Evolutionary conservation across 257 asterid genomes (phyloP), one percentile per base, ranked within the genome.

Genomic region (Misopates orontium): DNA sequence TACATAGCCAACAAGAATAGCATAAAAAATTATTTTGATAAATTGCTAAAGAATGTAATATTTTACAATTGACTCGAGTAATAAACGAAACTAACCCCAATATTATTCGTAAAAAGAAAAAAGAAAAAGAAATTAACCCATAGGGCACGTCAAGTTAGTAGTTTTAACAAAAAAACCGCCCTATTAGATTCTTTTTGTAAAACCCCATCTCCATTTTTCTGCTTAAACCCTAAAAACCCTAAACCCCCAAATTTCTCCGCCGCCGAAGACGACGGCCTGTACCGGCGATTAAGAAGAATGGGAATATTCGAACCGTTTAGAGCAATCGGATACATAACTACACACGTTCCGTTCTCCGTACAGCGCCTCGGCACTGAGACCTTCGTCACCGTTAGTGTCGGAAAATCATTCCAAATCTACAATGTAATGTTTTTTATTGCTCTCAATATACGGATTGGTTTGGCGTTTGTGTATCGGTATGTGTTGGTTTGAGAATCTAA

Each of bases 361-460:
- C 97, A 84, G 78, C 91, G 97, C 22, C 90, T 84, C 14, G 96
- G 95, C 41, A 85, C 97, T 5, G 98, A 92, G 72, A 87, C 98
- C 10, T 89, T 92, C 73, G 95, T 89, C 75, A 87, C 98, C 67
- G 94, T 87, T 71, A 85, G 96, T 76, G 85, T 87, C 57, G 98
- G 98, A 56, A 89, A 87, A 73, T 85, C 97, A 24, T 92, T 87
- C 75, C 97, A 92, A 79, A 51, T 93, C 59, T 90, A 85, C 84
- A 89, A 93, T 47, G 97, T 92, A 85, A 56, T 3, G 1, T 63
- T 24, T 42, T 14, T 63, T 56, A 12, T 21, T 2, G n/a, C n/a
- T n/a, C n/a, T n/a, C n/a, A n/a, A n/a, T n/a, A n/a, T n/a, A n/a
- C n/a, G n/a, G n/a, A n/a, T n/a, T n/a, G n/a, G n/a, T n/a, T n/a